Conservation (phyloP, 2,329 filamentous ascomycete species). For the Seiridium cupressi region DNA sequence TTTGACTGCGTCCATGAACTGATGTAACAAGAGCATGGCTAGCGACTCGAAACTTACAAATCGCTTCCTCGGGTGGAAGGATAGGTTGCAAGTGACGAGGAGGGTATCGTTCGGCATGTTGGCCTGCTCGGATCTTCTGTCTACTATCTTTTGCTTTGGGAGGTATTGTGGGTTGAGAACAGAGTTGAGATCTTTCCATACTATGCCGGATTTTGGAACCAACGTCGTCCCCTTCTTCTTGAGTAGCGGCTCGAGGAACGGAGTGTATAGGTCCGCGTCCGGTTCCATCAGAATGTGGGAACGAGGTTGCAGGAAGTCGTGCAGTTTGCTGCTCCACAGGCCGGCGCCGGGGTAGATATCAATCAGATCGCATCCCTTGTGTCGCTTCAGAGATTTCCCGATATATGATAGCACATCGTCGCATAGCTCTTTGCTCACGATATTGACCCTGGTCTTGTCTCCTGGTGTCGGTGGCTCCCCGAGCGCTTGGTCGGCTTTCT, state of each 20-base stretch:
- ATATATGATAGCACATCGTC: constrained; percentile 70
- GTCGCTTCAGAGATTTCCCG: constrained; percentile 64
- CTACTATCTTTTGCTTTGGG: constrained; percentile 49
- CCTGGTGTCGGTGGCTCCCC: constrained; percentile 8
- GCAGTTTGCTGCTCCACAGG: constrained; percentile 74
- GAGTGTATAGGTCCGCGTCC: constrained; percentile 54
- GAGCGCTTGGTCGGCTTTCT: neutral
- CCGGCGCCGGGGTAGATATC: constrained; percentile 83
- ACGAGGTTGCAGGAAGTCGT: constrained; percentile 73
- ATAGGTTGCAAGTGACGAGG: constrained; percentile 69
- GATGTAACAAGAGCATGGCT: constrained; percentile 55
- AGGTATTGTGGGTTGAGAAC: constrained; percentile 51
- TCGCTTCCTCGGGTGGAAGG: constrained; percentile 47
- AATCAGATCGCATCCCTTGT: constrained; percentile 79
- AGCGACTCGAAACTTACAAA: constrained; percentile 56
- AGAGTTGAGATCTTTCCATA: constrained; percentile 57
- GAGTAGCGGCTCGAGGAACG: constrained; percentile 60
- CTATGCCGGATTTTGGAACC: constrained; percentile 54
- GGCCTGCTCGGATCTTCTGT: constrained; percentile 34
- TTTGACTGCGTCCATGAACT: constrained; percentile 60
- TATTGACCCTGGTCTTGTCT: constrained; percentile 47
- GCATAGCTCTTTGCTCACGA: constrained; percentile 51
- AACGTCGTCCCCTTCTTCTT: constrained; percentile 47
- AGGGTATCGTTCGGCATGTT: constrained; percentile 67
- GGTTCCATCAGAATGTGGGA: constrained; percentile 83